phyloP scores from a whole-genome alignment of 208 protist species.

The Leishmania aethiopica region DNA sequence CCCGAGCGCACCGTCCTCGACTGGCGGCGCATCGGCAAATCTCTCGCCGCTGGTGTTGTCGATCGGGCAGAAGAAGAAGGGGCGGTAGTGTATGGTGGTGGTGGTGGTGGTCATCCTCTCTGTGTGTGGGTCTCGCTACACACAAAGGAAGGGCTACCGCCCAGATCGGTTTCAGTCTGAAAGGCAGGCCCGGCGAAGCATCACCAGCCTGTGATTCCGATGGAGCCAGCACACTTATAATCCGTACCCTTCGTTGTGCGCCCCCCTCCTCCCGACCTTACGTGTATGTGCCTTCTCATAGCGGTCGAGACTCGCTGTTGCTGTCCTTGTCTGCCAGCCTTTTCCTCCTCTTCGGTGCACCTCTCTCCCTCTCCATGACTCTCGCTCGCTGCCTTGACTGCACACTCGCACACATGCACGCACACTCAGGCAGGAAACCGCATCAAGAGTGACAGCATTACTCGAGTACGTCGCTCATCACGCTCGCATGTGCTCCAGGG shows the following conservation, averaged over 20 bases:
- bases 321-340: background rate
- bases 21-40: background rate
- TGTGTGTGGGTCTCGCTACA: background rate
- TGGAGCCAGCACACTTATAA: background rate
- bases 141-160: background rate
- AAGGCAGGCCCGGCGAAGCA: background rate
- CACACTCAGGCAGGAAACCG: background rate
- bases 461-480: background rate
- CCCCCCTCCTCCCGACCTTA: background rate
- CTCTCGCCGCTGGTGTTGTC: background rate
- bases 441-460: background rate
- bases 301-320: background rate
- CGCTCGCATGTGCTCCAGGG: background rate
- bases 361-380: background rate
- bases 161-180: background rate
- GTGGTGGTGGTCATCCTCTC: background rate
- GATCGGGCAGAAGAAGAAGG: background rate
- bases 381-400: background rate
- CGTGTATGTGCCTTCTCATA: background rate
- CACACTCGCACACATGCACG: background rate
- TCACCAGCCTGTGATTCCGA: background rate
- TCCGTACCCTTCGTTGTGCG: background rate
- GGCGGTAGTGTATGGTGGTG: background rate
- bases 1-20: background rate
- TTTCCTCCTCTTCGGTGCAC: background rate